Base-by-base conservation (phyloP, 2,329 filamentous ascomycete genomes). In the Cordyceps cicadae region DNA sequence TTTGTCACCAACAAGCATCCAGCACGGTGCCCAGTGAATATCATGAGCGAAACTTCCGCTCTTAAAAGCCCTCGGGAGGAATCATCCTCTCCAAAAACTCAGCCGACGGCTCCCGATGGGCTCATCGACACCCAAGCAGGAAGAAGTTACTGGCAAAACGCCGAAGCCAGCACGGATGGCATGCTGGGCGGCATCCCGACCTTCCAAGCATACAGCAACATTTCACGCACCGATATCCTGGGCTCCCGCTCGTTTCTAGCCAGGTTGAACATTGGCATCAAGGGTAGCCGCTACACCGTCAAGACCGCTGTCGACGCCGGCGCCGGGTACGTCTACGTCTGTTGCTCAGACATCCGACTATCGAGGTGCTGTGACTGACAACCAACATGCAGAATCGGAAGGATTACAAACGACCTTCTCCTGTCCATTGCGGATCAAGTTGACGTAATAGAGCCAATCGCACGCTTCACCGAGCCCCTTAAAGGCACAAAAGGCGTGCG, bases 361-460 rank as follows among this genome's bases (percentile, higher is more conserved):
- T 46, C 19, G 2, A 24, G 19, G 9, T n/a, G 24, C 15, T 54
- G 19, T 43, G 37, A 14, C 34, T 61, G 43, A 54, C 52, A 43
- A 48, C 11, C 21, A 24, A 24, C 11, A 17, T 21, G 21, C 29
- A 86, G 92, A 0, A 95, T 96, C 61, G 93, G 92, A 0, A 81
- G 93, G 46, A 83, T 97, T 62, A 96, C 91, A 0, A 81, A 88
- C 62, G 89, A 88, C 0, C 79, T 97, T 3, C 78, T 97, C 15
- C 74, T 87, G 26, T 78, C 84, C 24, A 76, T 93, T 1, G 86
- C 88, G n/a, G 77, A 84, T 15, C 75, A 79, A 2, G 87, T 96
- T 5, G 93, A 97, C 70, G 80, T 95, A 19, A 84, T 97, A 39
- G 92, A 97, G 76, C 93, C 92, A 0, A 84, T 96, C 21, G 77